Conservation (phyloP, 441 rosid species). For the Gossypium schwendimanii region DNA sequence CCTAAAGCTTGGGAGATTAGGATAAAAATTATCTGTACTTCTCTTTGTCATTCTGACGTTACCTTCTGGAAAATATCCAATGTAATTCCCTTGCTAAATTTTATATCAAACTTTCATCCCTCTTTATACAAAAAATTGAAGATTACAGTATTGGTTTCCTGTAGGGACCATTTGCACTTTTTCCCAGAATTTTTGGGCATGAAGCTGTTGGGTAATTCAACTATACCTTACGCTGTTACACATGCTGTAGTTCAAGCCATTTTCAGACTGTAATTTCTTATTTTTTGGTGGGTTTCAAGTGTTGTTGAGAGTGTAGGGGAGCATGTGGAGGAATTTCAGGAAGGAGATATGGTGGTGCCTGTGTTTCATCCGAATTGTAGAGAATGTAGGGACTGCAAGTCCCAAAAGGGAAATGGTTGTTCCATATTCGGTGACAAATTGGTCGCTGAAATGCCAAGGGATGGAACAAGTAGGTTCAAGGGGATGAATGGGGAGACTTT, state of each 20-base stretch:
- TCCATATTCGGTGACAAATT: conserved; percentile 1
- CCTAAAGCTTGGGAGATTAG: conserved; percentile 66
- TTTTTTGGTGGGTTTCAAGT: conserved; percentile 16
- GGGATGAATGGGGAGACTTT: conserved; percentile 44
- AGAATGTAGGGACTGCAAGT: conserved; percentile 48
- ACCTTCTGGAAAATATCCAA: conserved; percentile 38
- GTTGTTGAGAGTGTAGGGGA: conserved; percentile 75
- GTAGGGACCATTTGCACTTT: conserved; percentile 34
- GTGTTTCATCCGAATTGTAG: conserved; percentile 47
- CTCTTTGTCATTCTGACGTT: conserved; percentile 56
- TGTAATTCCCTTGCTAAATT: conserved; percentile 23
- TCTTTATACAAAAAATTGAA: neutral
- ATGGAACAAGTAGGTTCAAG: conserved; percentile 46
- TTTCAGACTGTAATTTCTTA: neutral
- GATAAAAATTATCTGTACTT: conserved; percentile 60
- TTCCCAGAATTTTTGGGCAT: conserved; percentile 61
- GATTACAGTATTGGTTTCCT: neutral
- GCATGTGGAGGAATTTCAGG: conserved; percentile 41
- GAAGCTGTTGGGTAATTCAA: conserved; percentile 59
- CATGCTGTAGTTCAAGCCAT: too few species aligned
- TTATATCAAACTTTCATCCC: neutral
- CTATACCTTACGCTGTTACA: neutral
- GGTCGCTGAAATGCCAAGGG: conserved; percentile 32
- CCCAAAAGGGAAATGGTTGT: conserved; percentile 46
- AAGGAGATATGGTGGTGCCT: conserved; percentile 53